Evolutionary conservation across 306 rosid genomes (phyloP), one percentile per base, ranked within the genome.

Genomic region (Malus asiatica): DNA sequence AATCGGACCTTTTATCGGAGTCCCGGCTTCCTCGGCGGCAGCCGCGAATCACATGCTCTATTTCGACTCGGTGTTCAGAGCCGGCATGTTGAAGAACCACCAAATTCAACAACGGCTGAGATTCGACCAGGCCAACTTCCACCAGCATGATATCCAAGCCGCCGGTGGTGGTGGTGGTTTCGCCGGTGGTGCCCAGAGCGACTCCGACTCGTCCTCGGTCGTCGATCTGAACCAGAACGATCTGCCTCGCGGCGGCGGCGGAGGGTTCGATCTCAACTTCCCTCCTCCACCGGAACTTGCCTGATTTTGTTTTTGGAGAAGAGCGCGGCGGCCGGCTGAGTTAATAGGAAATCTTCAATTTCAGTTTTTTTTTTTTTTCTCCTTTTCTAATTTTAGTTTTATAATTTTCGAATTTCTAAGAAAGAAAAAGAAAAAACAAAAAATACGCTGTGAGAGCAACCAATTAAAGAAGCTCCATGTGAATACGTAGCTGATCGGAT

Each of bases 161-260:
- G 72, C 77, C 8, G 38, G 75, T 11, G 48, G 64, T 13, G 48
- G 64, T 13, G 38, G 38, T 35, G 44, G 77, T 0, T 75, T 71
- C 15, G 3, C 60, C 33, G 70, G 82, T 0, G 82, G 85, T 0
- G 86, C 75, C 0, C 88, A 81, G 71, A 86, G 89, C 42, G 89
- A 86, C 12, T 86, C 89, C 19, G 89, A 80, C 18, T 83, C 89
- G 5, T 86, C 87, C 69, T 77, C 89, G 44, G 89, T 86, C 6
- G 44, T 86, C 4, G 85, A 80, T 72, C 69, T 76, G 63, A 79
- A 73, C 68, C 77, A 74, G 1, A 74, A 72, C 61, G 78, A 76
- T 61, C 78, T 69, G 59, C 77, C 81, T 55, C 85, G 84, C 10
- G 42, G 67, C 19, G 55, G 55, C 19, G 55, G 53, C 12, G 66